Conservation (phyloP, 192 early-diverging fungal species). For the Mycoemilia scoparia region DNA sequence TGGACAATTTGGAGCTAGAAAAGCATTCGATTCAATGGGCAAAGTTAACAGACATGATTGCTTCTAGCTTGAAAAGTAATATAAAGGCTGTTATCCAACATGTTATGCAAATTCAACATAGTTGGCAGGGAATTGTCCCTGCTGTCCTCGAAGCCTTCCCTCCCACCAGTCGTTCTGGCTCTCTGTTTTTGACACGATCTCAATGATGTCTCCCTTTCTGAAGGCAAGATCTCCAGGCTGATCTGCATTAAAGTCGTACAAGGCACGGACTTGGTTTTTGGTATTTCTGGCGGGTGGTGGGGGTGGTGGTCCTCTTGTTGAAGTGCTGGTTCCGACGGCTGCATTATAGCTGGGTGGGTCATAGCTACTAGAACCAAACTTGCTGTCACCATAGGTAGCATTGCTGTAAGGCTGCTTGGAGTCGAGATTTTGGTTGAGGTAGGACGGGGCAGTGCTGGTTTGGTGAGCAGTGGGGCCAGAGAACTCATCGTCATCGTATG, state of each 20-base stretch:
- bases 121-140: slow-evolving; percentile 64
- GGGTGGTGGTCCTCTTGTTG: slow-evolving; percentile 15
- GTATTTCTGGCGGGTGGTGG: slow-evolving; percentile 29
- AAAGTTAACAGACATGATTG: too few relatives aligned
- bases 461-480: not conserved
- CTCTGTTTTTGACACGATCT: slow-evolving; percentile 47
- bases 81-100: too few relatives aligned
- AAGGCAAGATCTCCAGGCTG: slow-evolving; percentile 70
- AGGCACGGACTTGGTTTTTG: slow-evolving; percentile 25
- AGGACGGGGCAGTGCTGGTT: not conserved
- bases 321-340: slow-evolving; percentile 10
- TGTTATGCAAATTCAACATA: slow-evolving; percentile 31
- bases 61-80: too few relatives aligned
- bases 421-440: slow-evolving; percentile 1
- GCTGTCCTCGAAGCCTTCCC: slow-evolving; percentile 41
- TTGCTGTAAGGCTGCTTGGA: too few relatives aligned
- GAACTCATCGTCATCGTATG: too few relatives aligned
- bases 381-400: not conserved
- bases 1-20: too few relatives aligned
- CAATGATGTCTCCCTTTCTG: slow-evolving; percentile 70
- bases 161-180: slow-evolving; percentile 83
- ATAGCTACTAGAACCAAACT: not conserved
- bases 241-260: slow-evolving; percentile 72
- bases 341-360: slow-evolving; percentile 5
- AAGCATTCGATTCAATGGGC: too few relatives aligned